Base-by-base conservation (phyloP, 768 basidiomycete species). In the Megacollybia marginata region DNA sequence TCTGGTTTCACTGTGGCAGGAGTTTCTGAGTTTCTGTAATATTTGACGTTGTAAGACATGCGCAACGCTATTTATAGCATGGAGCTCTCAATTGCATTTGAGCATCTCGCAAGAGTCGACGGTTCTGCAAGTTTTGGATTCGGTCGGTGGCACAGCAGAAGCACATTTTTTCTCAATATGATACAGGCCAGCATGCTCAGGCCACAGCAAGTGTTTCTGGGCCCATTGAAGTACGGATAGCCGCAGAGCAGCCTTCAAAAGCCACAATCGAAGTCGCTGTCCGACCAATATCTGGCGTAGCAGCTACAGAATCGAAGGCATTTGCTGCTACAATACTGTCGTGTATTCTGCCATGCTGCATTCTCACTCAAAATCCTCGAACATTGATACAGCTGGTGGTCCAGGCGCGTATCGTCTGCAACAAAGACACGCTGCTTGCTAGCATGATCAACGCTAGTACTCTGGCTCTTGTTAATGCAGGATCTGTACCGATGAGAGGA, bases 331-430 rank as follows among this genome's bases (percentile, higher is more conserved):
- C 69, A 1, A 70, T 92, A 47, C 75, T 78, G 16, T 65, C 76
- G 5, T 69, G 81, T 11, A 63, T 92, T 23, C 65, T 77, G 12
- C 84, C 85, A 5, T 71, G 78, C 0, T 68, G 89, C 35, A 66
- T 89, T n/a, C 76, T 91, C 44, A 69, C 74, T 4, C 75, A 78
- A 44, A 75, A 83, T 51, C 91, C 90, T 8, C 71, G 90, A 12
- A 81, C 85, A 2, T 72, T 89, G 9, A 69, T 91, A 2, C 89
- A 91, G 55, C 70, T 92, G n/a, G 83, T 88, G 1, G 72, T 86
- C 0, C 90, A 92, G 62, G 70, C 76, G 2, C 69, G 89, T 1
- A 48, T 64, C 9, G 53, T 52, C 5, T 57, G 57, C 11, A 62
- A 57, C 57, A 66, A 66, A 32, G 69, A 75, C 23, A 68, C 69